These are phyloP conservation scores for Trametes maxima DNA, from an alignment of 768 basidiomycete genomes.

Conservation along the genomic window DNA sequence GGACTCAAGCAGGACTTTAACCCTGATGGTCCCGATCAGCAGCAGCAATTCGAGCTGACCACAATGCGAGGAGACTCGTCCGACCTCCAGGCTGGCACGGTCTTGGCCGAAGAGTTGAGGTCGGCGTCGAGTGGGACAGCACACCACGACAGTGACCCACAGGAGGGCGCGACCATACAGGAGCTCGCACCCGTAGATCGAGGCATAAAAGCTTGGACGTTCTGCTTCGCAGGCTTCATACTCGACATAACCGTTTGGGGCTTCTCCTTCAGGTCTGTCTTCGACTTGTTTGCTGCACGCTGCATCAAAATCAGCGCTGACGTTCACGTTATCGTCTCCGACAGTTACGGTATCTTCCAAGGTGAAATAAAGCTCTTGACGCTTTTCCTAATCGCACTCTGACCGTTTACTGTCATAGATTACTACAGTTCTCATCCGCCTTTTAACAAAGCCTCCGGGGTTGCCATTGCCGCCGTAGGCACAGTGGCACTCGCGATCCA, in stretches of 20 bases:
- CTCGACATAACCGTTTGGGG: constrained; percentile 29
- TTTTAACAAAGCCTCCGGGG: constrained; percentile 19
- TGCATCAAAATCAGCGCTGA: too few species aligned
- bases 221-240: constrained; percentile 26
- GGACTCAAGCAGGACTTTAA: too few species aligned
- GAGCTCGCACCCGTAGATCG: constrained; percentile 26
- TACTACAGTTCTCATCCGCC: constrained; percentile 29
- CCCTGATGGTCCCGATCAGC: too few species aligned
- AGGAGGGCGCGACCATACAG: constrained; percentile 19
- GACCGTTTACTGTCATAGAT: neutral
- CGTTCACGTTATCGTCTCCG: neutral
- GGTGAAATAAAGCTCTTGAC: neutral
- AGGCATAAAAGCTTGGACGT: constrained; percentile 26
- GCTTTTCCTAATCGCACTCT: too few species aligned
- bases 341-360: constrained; percentile 30
- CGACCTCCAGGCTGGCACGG: too few species aligned
- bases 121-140: neutral
- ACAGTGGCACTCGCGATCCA: constrained; percentile 24
- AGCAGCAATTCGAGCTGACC: too few species aligned
- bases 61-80: too few species aligned
- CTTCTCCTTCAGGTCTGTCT: constrained; percentile 23
- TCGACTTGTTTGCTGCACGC: too few species aligned
- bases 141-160: constrained; percentile 8
- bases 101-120: too few species aligned
- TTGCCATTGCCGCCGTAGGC: constrained; percentile 25